phyloP scores from a whole-genome alignment of 2,329 filamentous ascomycete species.

The Aspergillus luchuensis region DNA sequence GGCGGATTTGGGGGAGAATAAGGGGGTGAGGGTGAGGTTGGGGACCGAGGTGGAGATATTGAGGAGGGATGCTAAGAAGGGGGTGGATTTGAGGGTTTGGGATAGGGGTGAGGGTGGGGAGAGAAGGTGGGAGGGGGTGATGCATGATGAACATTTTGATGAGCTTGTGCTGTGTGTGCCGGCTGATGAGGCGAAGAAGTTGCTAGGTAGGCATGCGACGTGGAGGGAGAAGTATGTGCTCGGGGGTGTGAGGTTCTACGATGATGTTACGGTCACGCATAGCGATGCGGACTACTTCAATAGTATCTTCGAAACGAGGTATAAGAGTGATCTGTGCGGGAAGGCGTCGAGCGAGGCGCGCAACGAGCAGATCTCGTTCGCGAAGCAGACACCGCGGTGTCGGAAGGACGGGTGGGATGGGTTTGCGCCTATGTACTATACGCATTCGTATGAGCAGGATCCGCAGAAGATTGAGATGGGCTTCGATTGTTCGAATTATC shows the following conservation, averaged over 20 bases:
- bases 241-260: constrained; percentile 66
- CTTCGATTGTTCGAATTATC: constrained; percentile 76
- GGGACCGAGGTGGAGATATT: constrained; percentile 41
- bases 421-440: constrained; percentile 64
- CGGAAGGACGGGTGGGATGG: constrained; percentile 39
- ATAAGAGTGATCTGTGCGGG: constrained; percentile 53
- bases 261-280: constrained; percentile 65
- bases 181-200: constrained; percentile 57
- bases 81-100: constrained; percentile 49
- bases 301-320: constrained; percentile 59
- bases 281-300: constrained; percentile 61
- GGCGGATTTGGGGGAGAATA: constrained; percentile 51
- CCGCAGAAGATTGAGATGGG: constrained; percentile 61
- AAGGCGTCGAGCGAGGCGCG: constrained; percentile 47
- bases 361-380: constrained; percentile 50
- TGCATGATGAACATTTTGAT: constrained; percentile 52
- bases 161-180: constrained; percentile 61
- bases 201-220: constrained; percentile 55
- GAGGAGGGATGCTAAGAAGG: constrained; percentile 50
- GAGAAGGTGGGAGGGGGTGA: constrained; percentile 27
- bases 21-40: constrained; percentile 59
- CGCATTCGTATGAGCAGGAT: constrained; percentile 57
- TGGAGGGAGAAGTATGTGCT: constrained; percentile 68
- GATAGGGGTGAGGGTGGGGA: background rate
- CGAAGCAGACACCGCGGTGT: constrained; percentile 43